Conservation (phyloP, 768 basidiomycete species). For the Tricholoma furcatifolium region DNA sequence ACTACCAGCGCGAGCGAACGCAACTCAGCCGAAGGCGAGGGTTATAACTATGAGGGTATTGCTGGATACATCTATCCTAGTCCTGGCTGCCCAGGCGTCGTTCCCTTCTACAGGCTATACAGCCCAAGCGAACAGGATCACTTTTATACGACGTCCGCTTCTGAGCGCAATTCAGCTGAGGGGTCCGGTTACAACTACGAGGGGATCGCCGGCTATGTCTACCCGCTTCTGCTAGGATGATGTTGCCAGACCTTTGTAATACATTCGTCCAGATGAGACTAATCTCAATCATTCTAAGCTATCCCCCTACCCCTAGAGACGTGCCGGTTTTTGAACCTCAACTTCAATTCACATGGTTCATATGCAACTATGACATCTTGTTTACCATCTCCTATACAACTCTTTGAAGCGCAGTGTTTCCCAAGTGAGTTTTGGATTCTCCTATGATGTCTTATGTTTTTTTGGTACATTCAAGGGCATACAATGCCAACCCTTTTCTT, state of each 20-base stretch:
- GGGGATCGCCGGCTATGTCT: slow-evolving; percentile 13
- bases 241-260: not conserved
- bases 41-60: slow-evolving; percentile 16
- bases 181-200: slow-evolving; percentile 5
- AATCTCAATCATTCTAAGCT: not conserved
- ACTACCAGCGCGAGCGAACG: slow-evolving; percentile 18
- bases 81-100: slow-evolving; percentile 3
- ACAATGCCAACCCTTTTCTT: no score
- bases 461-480: no score
- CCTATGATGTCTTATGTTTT: not conserved
- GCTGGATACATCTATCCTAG: slow-evolving; percentile 19
- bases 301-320: not conserved
- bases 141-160: slow-evolving; percentile 20
- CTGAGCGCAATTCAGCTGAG: slow-evolving; percentile 5
- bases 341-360: not conserved
- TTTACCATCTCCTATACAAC: not conserved
- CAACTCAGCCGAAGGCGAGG: slow-evolving; percentile 7
- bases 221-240: not conserved
- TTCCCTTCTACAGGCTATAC: slow-evolving; percentile 21
- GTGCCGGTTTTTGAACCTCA: not conserved
- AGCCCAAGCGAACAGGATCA: slow-evolving; percentile 14
- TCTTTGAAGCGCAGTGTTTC: not conserved
- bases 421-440: not conserved
- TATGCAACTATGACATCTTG: not conserved
- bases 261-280: not conserved